Base-by-base conservation (phyloP, 139 green algal genomes). In the Chlamydomonas sphaeroides region DNA sequence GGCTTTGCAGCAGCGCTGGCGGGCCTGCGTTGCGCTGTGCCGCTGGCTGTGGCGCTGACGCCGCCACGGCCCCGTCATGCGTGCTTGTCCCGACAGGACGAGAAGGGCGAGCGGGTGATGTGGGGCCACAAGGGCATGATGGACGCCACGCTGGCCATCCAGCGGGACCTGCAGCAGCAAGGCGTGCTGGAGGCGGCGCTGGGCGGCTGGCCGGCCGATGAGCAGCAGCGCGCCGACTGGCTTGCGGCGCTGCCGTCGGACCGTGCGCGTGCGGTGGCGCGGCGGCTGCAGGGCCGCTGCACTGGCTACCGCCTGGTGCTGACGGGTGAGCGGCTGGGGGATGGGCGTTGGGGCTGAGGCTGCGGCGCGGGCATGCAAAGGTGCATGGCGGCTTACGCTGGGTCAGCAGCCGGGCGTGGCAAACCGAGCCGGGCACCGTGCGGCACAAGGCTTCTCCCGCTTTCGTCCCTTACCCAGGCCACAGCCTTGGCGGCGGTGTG, bases 111-210 rank as follows among this genome's bases (percentile, higher is more conserved):
- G 20, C 42, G 71, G 21, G 38, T 41, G 20, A 36, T 84, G 76
- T 89, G 74, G 71, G 86, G 74, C 17, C 86, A 89, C 56, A 49
- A 68, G 7, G 86, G 86, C 56, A 87, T 89, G 33, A 49, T 89
- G 32, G 35, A 63, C 21, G 75, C 61, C 63, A 79, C 80, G 2
- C 51, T 45, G 17, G 86, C 86, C 62, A 83, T 87, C 42, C 51
- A 71, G 35, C 25, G 57, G 28, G 65, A 84, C 48, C 26, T 84
- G 28, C 48, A 67, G 49, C 5, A 35, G 65, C 48, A 76, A 48
- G 77, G 77, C 65, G 49, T 84, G 25, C 63, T 84, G 63, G 23
- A 33, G 77, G 77, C 65, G 65, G 48, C 28, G 65, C 32, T 75
- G 35, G 33, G 30, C 21, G 14, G 7, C 32, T 83, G 76, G 76